Evolutionary conservation across 192 early-diverging fungal species (phyloP), one percentile per base, ranked within the genome.

Genomic region (Coemansia sp.): DNA sequence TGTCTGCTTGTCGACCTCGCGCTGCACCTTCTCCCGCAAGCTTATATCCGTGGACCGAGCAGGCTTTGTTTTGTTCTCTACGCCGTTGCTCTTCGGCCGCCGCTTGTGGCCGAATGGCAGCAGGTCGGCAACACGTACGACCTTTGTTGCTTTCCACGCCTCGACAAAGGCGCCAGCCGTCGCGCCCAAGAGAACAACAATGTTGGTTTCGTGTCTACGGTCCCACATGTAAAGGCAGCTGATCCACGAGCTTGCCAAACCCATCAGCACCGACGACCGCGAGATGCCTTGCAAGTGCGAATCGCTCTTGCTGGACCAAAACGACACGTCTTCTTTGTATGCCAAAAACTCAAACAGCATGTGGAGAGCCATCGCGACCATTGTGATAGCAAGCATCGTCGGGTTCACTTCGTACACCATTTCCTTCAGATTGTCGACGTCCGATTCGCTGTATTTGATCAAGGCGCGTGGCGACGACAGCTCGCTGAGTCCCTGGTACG

Each of bases 321-420:
- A 83, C n/a, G 64, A 57, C 19, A 87, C 71, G 48, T 87, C 85
- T 20, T 86, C 73, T 66, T 84, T 87, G 72, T 83, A 82, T 1
- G 85, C 85, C 66, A 87, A 52, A 45, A 84, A 74, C 59, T 85
- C 84, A 66, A 87, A 85, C 49, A 87, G 65, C 58, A 81, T 56
- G 55, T 87, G 85, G 53, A 87, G 46, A 0, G 75, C 58, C 63
- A 81, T 79, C 6, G 83, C 85, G 11, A 62, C 29, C 34, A 85
- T 70, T 13, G 85, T 87, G 19, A 87, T 81, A 0, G 56, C 74
- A 34, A 87, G 69, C 78, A 87, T 75, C 7, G 71, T 73, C 11
- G 85, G 85, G 34, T 85, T 85, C 40, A 78, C 82, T 45, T 85
- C 85, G 38, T 79, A 77, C 50, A 87, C 66, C 84, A 85, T 87